Percentiles rank a stretch among this genome's conserved stretches.
Conservation (phyloP, 495 filamentous ascomycete species). For the Cladorrhinum samala region DNA sequence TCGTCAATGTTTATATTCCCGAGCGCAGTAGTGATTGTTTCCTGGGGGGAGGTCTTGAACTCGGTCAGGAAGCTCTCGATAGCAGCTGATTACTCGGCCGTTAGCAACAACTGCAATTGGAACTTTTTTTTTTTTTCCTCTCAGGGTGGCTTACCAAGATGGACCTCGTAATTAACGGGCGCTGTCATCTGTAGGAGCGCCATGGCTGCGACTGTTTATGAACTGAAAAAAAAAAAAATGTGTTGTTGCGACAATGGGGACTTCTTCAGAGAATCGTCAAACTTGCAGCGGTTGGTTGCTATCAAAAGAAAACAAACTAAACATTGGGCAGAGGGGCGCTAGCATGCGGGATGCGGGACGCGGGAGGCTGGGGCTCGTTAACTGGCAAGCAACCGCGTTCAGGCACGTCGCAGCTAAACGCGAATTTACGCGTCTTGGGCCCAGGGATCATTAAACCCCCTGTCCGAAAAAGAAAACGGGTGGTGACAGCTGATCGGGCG, state of each 20-base stretch:
- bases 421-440: slow-evolving; percentile 21
- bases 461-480: not conserved
- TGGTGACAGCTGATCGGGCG: not conserved
- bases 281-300: slow-evolving; percentile 1
- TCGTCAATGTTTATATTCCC: slow-evolving; percentile 81
- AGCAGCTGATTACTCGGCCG: slow-evolving; percentile 46
- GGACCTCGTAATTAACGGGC: slow-evolving; percentile 78
- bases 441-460: slow-evolving; percentile 14
- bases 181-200: slow-evolving; percentile 67
- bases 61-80: slow-evolving; percentile 82
- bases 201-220: slow-evolving; percentile 46
- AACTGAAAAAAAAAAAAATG: slow-evolving; percentile 1
- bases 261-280: not conserved
- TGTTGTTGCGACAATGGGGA: not conserved
- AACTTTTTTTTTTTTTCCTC: slow-evolving; percentile 19
- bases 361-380: slow-evolving; percentile 21
- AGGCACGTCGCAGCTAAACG: slow-evolving; percentile 5
- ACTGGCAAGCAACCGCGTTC: slow-evolving; percentile 14
- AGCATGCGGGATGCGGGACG: not conserved
- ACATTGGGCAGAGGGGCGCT: slow-evolving; percentile 11
- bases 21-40: slow-evolving; percentile 68
- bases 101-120: not conserved
- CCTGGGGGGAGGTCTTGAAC: slow-evolving; percentile 79
- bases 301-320: slow-evolving; percentile 3
- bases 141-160: slow-evolving; percentile 75